Percentiles rank a stretch among this genome's conserved stretches.
phyloP scores from a whole-genome alignment of 2,329 filamentous ascomycete species.

The Neopestalotiopsis rosae region DNA sequence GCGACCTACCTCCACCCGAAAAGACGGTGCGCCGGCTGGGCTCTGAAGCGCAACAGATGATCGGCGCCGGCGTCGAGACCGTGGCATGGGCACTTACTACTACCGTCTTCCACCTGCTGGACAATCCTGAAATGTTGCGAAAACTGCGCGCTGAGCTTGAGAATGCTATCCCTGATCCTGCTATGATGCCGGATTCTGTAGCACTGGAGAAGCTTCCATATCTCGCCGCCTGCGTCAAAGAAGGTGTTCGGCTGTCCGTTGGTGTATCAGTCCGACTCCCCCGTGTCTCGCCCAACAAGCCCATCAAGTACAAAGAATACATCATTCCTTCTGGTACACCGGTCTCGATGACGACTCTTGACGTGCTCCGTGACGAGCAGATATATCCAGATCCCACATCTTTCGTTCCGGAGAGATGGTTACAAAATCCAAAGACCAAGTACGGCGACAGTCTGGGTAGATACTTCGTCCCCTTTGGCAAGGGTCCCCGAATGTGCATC shows the following conservation, averaged over 20 bases:
- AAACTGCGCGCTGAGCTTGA: background rate
- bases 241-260: conserved; percentile 30
- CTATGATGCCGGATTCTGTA: background rate
- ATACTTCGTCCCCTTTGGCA: background rate
- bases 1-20: conserved; percentile 1
- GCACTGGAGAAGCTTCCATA: background rate
- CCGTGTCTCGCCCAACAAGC: conserved; percentile 29
- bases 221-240: background rate
- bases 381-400: conserved; percentile 15
- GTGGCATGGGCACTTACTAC: background rate
- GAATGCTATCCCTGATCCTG: background rate
- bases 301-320: conserved; percentile 29
- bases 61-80: conserved; percentile 12
- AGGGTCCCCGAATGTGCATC: conserved; percentile 13
- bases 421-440: conserved; percentile 3
- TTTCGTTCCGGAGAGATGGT: conserved; percentile 19
- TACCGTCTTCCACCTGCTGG: background rate
- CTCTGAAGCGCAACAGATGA: background rate
- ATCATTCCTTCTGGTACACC: conserved; percentile 32
- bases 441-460: conserved; percentile 7
- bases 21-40: background rate
- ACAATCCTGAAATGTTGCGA: background rate
- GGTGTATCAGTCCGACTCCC: conserved; percentile 33
- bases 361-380: conserved; percentile 15
- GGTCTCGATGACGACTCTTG: conserved; percentile 37